Conservation (phyloP, 129 eudicot genomes). For the Centrapalus pauciflorus region DNA sequence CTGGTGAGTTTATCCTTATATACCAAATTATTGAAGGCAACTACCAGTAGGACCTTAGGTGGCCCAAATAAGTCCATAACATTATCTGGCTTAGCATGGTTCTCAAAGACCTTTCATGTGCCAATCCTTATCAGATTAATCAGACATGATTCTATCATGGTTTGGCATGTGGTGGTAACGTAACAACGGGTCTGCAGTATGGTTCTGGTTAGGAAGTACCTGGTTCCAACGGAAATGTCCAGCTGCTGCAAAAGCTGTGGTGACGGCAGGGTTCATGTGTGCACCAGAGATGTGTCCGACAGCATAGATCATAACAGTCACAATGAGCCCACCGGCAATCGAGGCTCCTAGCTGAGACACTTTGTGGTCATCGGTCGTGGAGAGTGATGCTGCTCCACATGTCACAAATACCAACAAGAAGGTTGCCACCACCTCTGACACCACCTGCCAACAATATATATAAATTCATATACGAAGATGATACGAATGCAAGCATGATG, state of each 20-base stretch:
- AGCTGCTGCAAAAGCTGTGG: slow-evolving; percentile 65
- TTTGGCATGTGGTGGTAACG: not conserved
- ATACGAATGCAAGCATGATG: not conserved
- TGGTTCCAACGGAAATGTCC: slow-evolving; percentile 72
- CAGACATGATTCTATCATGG: not conserved
- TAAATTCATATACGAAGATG: not conserved
- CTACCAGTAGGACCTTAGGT: slow-evolving; percentile 1
- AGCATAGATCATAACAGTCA: slow-evolving; percentile 89
- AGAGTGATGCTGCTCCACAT: slow-evolving; percentile 63
- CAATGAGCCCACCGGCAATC: slow-evolving; percentile 71
- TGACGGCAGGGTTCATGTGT: slow-evolving; percentile 97
- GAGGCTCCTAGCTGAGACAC: slow-evolving; percentile 75
- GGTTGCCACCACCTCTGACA: slow-evolving; percentile 72
- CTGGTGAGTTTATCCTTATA: no score
- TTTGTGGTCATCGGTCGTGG: slow-evolving; percentile 36
- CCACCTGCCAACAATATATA: slow-evolving; percentile 32
- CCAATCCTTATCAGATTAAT: slow-evolving; percentile 14
- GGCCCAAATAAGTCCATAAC: slow-evolving; percentile 1
- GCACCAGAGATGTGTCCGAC: slow-evolving; percentile 95
- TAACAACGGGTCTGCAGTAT: not conserved
- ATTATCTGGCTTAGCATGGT: not conserved
- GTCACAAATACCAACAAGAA: slow-evolving; percentile 77
- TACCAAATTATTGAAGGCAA: not conserved
- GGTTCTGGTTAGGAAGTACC: slow-evolving; percentile 30
- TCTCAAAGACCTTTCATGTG: slow-evolving; percentile 11